Base-by-base conservation (phyloP, 2,329 filamentous ascomycete genomes). In the Cadophora sp. region DNA sequence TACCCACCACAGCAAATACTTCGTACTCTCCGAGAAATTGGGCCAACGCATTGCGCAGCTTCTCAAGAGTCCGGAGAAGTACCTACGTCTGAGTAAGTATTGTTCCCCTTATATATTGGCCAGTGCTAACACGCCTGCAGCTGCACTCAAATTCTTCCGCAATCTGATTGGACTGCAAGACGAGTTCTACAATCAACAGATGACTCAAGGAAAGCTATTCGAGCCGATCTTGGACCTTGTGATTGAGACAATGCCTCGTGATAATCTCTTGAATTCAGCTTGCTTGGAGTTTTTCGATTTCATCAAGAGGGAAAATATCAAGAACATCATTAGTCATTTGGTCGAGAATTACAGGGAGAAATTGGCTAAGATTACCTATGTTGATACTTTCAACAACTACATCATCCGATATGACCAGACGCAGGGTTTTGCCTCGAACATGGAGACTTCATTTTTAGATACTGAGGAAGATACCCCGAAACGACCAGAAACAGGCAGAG, bases 221-320 rank as follows among this genome's bases (percentile, higher is more conserved):
- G 92, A 91, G 50, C 92, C 94, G 0, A 92, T 98, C 40, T 83
- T 99, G 16, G 89, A 96, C 73, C 90, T 97, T 46, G 86, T 98
- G 40, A 87, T 91, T 65, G 88, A 92, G 72, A 96, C 93, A 0
- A 91, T 97, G 87, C 93, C 94, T 0, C 89, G 94, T 51, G 95
- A 99, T 79, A 98, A 97, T 74, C 85, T 99, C 3, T 85, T 98
- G 37, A 97, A 96, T 79, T 98, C 95, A 0, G 95, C 94, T 9
- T 97, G 93, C 74, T 85, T 98, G 11, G 96, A 99, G 76, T 87
- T 99, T 53, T 98, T 99, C 72, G 94, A 97, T 76, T 94, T 91
- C 76, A 92, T 98, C 75, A 93, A 91, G 77, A 89, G 90, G 77
- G 92, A 97, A 75, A 89, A 89, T 65, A 86, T 94, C 75, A 97